Conservation (phyloP, 331 rosid genomes). For the Pyracantha coccinea region DNA sequence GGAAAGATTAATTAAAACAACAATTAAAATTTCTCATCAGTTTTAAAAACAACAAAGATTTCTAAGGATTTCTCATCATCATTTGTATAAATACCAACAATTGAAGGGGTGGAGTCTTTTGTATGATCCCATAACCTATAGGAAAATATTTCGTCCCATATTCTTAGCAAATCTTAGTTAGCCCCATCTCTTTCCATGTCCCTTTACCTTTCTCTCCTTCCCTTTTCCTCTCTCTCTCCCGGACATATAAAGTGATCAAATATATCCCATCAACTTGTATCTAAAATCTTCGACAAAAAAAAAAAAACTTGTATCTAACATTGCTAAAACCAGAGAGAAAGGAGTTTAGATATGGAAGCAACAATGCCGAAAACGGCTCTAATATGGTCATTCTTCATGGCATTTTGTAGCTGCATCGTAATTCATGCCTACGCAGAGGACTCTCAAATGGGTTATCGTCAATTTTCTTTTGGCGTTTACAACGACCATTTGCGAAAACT, state of each 20-base stretch:
- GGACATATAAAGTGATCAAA: constrained; percentile 4
- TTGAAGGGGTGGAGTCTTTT: constrained; percentile 15
- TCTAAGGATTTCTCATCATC: not conserved
- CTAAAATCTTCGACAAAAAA: no score
- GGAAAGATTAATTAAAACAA: not conserved
- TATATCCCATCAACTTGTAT: constrained; percentile 12
- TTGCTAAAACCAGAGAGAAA: not conserved
- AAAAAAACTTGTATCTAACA: constrained; percentile 6
- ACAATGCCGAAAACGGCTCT: constrained; percentile 22
- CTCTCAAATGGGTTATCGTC: constrained; percentile 3
- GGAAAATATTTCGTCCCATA: constrained; percentile 18
- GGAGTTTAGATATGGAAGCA: constrained; percentile 3
- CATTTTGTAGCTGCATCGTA: constrained; percentile 14
- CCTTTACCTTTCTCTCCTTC: constrained; percentile 1
- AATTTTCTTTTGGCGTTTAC: constrained; percentile 2
- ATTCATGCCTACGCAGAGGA: constrained; percentile 14
- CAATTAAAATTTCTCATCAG: not conserved
- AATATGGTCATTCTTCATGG: constrained; percentile 7
- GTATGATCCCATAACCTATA: constrained; percentile 26
- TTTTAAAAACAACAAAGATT: not conserved
- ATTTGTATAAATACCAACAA: not conserved
- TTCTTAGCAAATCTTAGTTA: constrained; percentile 44
- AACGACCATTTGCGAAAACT: constrained; percentile 24
- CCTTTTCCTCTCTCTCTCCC: not conserved
- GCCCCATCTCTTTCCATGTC: constrained; percentile 40